Evolutionary conservation across 495 filamentous ascomycete genomes (phyloP).

Genomic region (Xylaria curta): DNA sequence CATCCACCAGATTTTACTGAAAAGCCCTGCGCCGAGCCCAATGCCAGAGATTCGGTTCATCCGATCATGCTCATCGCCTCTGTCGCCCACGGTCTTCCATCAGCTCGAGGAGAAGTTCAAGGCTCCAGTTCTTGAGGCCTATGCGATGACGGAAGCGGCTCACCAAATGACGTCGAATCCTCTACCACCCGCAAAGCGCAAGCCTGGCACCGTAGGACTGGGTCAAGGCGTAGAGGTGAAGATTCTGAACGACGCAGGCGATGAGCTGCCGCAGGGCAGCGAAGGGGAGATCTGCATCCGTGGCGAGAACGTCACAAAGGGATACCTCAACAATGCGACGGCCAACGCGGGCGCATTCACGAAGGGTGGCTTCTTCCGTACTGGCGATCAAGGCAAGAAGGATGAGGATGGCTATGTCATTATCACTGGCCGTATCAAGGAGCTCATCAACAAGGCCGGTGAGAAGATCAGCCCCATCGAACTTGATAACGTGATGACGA

Average conservation of each 20-base stretch:
- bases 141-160: constrained; percentile 90
- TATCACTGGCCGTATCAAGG: constrained; percentile 83
- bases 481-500: constrained; percentile 76
- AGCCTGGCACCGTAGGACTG: constrained; percentile 79
- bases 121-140: constrained; percentile 84
- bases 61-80: constrained; percentile 81
- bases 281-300: constrained; percentile 82
- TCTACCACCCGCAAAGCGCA: constrained; percentile 71
- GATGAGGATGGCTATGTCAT: constrained; percentile 77
- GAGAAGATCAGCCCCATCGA: constrained; percentile 88
- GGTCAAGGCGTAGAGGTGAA: constrained; percentile 81
- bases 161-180: constrained; percentile 92
- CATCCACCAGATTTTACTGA: constrained; percentile 87
- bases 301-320: constrained; percentile 80
- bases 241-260: constrained; percentile 71
- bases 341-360: constrained; percentile 76
- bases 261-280: constrained; percentile 63
- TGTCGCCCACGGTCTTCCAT: constrained; percentile 78
- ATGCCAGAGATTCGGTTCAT: constrained; percentile 82
- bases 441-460: constrained; percentile 83
- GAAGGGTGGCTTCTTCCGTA: constrained; percentile 75
- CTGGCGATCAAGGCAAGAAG: constrained; percentile 80
- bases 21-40: constrained; percentile 65
- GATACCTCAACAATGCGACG: constrained; percentile 79
- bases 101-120: constrained; percentile 72